These are phyloP conservation scores for Backusella circina DNA, from an alignment of 192 early-diverging fungal species.

Conservation along the genomic window DNA sequence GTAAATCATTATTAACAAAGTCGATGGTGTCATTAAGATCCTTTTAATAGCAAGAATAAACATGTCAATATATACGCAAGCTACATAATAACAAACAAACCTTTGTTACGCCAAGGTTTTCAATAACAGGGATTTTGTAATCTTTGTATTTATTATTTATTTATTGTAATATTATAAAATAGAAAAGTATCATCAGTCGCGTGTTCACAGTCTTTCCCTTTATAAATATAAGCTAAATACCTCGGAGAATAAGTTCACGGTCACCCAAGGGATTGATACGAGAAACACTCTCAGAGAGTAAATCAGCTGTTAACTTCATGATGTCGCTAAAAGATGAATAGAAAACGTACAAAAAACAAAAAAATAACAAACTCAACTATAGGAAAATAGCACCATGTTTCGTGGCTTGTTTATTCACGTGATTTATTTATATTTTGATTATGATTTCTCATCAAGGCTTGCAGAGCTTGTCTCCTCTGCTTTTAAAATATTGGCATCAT, in stretches of 20 bases:
- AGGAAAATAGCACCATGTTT: not conserved
- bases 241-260: slow-evolving; percentile 86
- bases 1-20: slow-evolving; percentile 89
- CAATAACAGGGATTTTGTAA: slow-evolving; percentile 84
- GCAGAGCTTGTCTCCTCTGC: not conserved
- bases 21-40: slow-evolving; percentile 93
- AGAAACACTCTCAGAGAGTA: slow-evolving; percentile 60
- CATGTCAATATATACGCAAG: not conserved
- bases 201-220: not conserved
- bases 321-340: slow-evolving; percentile 2
- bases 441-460: not conserved
- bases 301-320: slow-evolving; percentile 78
- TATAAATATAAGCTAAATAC: slow-evolving; percentile 40
- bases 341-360: not conserved
- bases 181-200: slow-evolving; percentile 3
- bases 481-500: slow-evolving; percentile 3
- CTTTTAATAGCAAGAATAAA: slow-evolving; percentile 32
- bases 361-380: not conserved
- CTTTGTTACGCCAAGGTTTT: slow-evolving; percentile 94
- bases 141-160: slow-evolving; percentile 39
- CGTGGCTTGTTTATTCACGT: slow-evolving; percentile 1
- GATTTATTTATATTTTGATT: slow-evolving; percentile 1
- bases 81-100: slow-evolving; percentile 33
- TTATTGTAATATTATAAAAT: not conserved
- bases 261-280: slow-evolving; percentile 88